Conservation (phyloP, 2,329 filamentous ascomycete genomes). For the Ascochyta fabae region DNA sequence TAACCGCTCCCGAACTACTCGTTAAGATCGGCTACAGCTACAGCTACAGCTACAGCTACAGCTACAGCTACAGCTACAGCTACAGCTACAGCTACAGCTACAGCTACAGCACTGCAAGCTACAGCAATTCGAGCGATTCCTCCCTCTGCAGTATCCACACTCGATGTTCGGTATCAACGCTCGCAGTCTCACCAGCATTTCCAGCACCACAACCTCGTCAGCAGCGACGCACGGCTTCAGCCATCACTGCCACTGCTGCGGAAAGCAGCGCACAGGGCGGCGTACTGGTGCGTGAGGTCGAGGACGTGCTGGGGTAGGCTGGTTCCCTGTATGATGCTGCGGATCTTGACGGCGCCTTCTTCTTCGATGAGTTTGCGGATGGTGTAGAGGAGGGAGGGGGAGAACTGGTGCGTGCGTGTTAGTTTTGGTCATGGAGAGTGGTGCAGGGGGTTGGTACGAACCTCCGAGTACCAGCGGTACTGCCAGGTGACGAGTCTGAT, state of each 20-base stretch:
- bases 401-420: slow-evolving; percentile 66
- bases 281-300: slow-evolving; percentile 95
- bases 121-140: too few species aligned
- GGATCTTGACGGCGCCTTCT: slow-evolving; percentile 94
- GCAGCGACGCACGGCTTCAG: slow-evolving; percentile 46
- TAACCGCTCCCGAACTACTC: too few species aligned
- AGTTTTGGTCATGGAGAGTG: background rate
- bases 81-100: too few species aligned
- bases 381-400: slow-evolving; percentile 83
- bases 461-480: slow-evolving; percentile 98
- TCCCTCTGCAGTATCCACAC: too few species aligned
- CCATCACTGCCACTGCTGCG: slow-evolving; percentile 91
- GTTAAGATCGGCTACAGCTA: too few species aligned
- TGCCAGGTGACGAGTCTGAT: slow-evolving; percentile 97
- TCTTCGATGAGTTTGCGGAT: slow-evolving; percentile 95
- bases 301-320: slow-evolving; percentile 91
- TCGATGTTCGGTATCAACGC: too few species aligned
- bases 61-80: too few species aligned
- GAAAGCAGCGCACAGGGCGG: slow-evolving; percentile 91
- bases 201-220: background rate
- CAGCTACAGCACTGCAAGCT: too few species aligned
- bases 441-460: slow-evolving; percentile 37
- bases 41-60: too few species aligned
- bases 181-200: too few species aligned
- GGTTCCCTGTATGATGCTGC: slow-evolving; percentile 96